Conservation (phyloP, 345 rosid genomes). For the Nephelium lappaceum region DNA sequence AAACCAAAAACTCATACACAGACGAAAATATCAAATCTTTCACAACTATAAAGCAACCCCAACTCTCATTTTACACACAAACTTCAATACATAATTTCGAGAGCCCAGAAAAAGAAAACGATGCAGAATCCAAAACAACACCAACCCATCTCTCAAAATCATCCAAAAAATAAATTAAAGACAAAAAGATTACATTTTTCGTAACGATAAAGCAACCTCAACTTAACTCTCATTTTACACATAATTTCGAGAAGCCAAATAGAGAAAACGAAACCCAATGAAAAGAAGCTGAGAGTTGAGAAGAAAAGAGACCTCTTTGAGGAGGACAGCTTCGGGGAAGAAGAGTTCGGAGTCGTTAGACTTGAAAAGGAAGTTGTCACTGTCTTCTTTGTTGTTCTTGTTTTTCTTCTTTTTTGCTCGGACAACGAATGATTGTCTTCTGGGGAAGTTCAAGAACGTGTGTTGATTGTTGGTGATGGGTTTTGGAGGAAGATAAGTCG, state of each 20-base stretch:
- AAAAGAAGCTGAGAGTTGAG: background rate
- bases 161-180: slow-evolving; percentile 6
- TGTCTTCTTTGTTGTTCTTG: slow-evolving; percentile 50
- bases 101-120: no score
- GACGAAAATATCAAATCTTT: no score
- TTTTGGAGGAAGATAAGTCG: slow-evolving; percentile 33
- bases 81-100: no score
- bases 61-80: no score
- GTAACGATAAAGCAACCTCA: background rate
- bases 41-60: no score
- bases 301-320: slow-evolving; percentile 58
- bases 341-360: slow-evolving; percentile 72
- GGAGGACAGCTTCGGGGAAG: slow-evolving; percentile 88
- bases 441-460: slow-evolving; percentile 26
- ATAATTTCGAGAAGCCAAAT: background rate
- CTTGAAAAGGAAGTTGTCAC: slow-evolving; percentile 53
- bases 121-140: slow-evolving; percentile 15
- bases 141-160: slow-evolving; percentile 23
- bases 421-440: slow-evolving; percentile 48
- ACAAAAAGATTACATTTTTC: background rate
- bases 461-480: slow-evolving; percentile 20
- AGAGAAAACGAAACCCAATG: background rate
- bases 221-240: background rate
- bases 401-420: slow-evolving; percentile 52
- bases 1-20: no score